Percentiles rank a stretch among this genome's conserved stretches.
These are phyloP conservation scores for Apophysomyces sp. DNA, from an alignment of 371 early-diverging fungal species.

Conservation along the genomic window DNA sequence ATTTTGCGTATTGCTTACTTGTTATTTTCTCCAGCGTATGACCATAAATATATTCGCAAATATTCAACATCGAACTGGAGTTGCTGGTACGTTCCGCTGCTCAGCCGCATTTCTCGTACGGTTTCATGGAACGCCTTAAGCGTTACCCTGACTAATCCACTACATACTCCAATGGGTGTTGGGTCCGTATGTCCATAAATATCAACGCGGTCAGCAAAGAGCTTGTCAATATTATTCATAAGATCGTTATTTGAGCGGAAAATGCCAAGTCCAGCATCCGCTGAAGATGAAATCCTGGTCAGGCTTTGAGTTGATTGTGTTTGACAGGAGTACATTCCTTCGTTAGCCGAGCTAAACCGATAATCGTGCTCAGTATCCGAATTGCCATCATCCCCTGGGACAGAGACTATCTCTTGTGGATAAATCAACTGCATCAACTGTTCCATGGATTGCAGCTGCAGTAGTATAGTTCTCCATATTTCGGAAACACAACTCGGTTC, in stretches of 20 bases:
- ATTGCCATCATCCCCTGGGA: not conserved
- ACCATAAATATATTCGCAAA: constrained; percentile 47
- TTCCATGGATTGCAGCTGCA: constrained; percentile 24
- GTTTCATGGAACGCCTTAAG: constrained; percentile 64
- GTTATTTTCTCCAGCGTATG: constrained; percentile 28
- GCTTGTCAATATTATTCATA: constrained; percentile 65
- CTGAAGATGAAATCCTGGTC: constrained; percentile 19
- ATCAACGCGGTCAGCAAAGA: constrained; percentile 70
- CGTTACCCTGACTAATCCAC: constrained; percentile 53
- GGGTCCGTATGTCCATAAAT: constrained; percentile 62
- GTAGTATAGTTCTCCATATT: constrained; percentile 19
- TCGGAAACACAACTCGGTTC: constrained; percentile 15
- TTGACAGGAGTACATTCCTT: constrained; percentile 12
- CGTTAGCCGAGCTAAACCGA: constrained; percentile 12
- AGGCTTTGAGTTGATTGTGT: constrained; percentile 32
- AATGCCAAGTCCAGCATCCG: constrained; percentile 18
- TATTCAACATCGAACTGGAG: constrained; percentile 63
- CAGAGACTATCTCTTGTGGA: constrained; percentile 14
- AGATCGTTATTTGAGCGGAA: constrained; percentile 14
- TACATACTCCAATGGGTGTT: constrained; percentile 48
- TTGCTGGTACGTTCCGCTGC: constrained; percentile 52
- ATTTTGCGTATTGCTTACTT: constrained; percentile 33
- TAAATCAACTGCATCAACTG: constrained; percentile 21
- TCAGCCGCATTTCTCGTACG: constrained; percentile 47
- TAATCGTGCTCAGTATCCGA: constrained; percentile 23